phyloP scores from a whole-genome alignment of 441 rosid genomes.

The Pelargonium fulgidum region DNA sequence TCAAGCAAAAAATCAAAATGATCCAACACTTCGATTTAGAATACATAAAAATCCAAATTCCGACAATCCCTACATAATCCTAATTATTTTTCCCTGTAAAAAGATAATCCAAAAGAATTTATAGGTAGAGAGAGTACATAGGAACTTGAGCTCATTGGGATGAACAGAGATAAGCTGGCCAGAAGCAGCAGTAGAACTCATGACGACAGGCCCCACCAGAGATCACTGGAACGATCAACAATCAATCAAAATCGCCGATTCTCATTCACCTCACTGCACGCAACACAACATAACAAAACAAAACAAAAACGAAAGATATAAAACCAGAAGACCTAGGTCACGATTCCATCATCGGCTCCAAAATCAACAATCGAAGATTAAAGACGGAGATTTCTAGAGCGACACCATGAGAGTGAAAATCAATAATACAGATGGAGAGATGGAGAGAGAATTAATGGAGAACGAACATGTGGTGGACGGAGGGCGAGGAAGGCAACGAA shows the following conservation, averaged over 20 bases:
- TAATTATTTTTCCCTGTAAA: neutral
- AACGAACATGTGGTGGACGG: too few species aligned
- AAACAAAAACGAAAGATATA: neutral
- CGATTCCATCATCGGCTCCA: too few species aligned
- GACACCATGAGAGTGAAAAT: too few species aligned
- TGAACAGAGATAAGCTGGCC: constrained; percentile 53
- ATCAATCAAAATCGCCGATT: neutral
- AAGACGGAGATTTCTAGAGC: too few species aligned
- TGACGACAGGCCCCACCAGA: neutral
- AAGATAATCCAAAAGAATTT: neutral
- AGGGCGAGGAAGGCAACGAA: too few species aligned
- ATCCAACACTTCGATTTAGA: neutral
- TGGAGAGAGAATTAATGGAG: too few species aligned
- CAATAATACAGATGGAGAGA: too few species aligned
- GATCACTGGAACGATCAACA: neutral
- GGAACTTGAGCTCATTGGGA: constrained; percentile 81
- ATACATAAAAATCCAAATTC: neutral
- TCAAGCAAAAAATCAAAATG: neutral
- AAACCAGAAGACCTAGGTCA: too few species aligned
- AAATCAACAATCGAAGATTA: too few species aligned
- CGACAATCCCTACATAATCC: neutral
- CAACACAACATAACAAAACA: too few species aligned
- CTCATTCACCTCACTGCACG: neutral
- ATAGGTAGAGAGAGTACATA: constrained; percentile 38
- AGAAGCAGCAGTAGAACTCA: neutral